Conservation (phyloP, 371 early-diverging fungal genomes). For the Mortierella sp. region DNA sequence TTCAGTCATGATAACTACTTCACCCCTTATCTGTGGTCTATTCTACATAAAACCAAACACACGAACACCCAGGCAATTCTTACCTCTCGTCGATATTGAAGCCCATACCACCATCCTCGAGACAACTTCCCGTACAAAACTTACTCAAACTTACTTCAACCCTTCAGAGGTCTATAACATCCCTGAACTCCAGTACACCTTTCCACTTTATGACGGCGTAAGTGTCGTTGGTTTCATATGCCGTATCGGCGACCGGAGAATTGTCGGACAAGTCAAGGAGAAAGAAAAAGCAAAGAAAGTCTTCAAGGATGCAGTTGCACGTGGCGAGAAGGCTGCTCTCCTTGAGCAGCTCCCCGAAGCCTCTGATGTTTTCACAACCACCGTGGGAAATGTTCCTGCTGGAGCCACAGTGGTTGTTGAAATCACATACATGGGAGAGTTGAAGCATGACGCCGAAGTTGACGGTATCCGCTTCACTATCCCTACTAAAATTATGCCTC, state of each 20-base stretch:
- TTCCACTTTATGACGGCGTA: conserved; percentile 32
- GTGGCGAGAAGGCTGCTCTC: conserved; percentile 21
- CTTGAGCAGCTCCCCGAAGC: conserved; percentile 17
- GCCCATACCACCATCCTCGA: conserved; percentile 27
- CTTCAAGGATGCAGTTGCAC: conserved; percentile 26
- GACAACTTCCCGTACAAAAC: conserved; percentile 12
- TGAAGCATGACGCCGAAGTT: conserved; percentile 57
- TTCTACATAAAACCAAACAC: not conserved
- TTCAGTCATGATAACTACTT: not conserved
- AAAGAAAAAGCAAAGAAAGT: conserved; percentile 18
- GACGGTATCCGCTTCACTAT: conserved; percentile 61
- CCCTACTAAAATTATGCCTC: conserved; percentile 55
- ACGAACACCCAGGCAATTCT: not conserved
- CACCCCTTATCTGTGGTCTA: conserved; percentile 15
- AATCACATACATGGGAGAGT: conserved; percentile 59
- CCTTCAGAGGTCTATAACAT: conserved; percentile 4
- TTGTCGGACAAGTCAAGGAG: conserved; percentile 35
- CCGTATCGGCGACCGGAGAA: conserved; percentile 25
- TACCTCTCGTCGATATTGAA: conserved; percentile 24
- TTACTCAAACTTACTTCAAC: conserved; percentile 28
- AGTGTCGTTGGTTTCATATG: conserved; percentile 29
- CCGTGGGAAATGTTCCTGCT: conserved; percentile 27
- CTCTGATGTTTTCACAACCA: conserved; percentile 33
- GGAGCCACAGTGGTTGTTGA: conserved; percentile 46
- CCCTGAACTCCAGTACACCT: conserved; percentile 19